phyloP scores from a whole-genome alignment of 768 basidiomycete species.

The Leccinum imitatum region DNA sequence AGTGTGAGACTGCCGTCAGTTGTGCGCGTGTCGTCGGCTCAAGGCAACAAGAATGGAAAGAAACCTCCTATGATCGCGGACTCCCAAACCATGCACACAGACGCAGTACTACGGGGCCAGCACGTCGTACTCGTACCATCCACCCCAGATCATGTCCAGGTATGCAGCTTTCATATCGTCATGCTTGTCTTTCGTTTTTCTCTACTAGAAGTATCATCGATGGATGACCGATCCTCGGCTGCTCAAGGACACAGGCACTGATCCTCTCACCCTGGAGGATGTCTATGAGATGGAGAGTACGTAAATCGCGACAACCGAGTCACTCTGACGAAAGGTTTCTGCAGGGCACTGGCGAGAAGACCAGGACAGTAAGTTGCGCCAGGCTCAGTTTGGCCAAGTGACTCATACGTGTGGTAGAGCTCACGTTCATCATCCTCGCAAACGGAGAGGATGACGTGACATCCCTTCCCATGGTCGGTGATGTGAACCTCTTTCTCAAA shows the following conservation, averaged over 20 bases:
- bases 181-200: not conserved
- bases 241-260: constrained; percentile 77
- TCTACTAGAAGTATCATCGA: constrained; percentile 73
- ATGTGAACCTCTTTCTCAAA: constrained; percentile 88
- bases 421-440: constrained; percentile 87
- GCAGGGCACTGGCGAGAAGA: constrained; percentile 85
- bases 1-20: not conserved
- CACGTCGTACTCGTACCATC: constrained; percentile 83
- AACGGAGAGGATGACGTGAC: constrained; percentile 27
- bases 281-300: constrained; percentile 90
- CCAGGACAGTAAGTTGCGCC: constrained; percentile 60
- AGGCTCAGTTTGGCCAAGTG: not conserved
- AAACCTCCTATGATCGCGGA: constrained; percentile 2
- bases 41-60: constrained; percentile 17
- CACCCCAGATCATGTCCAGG: constrained; percentile 50
- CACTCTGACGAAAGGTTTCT: not conserved
- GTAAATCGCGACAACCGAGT: constrained; percentile 15
- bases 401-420: constrained; percentile 43
- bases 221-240: constrained; percentile 86
- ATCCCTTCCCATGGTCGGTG: constrained; percentile 76
- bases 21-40: constrained; percentile 1
- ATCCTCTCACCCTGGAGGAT: constrained; percentile 74
- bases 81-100: constrained; percentile 15
- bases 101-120: constrained; percentile 56
- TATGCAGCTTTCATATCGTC: not conserved